Evolutionary conservation across 2,329 filamentous ascomycete genomes (phyloP), one percentile per base, ranked within the genome.

Genomic region (Hymenoscyphus fraxineus): DNA sequence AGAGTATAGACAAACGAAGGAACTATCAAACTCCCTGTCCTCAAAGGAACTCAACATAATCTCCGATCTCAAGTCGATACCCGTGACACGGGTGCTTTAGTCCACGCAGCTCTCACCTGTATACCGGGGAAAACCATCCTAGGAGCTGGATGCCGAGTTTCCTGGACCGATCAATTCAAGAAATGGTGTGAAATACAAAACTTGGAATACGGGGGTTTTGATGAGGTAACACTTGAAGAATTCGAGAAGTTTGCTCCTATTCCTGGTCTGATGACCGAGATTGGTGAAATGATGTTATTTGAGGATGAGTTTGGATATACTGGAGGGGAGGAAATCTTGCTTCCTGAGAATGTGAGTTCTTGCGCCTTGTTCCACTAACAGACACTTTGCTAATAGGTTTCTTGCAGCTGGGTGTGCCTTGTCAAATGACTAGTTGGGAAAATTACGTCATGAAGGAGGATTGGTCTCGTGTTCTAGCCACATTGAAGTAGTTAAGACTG

Each of bases 241-340:
- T 66, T 75, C 57, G 72, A 74, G 40, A 67, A 9, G n/a, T 66
- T 51, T 68, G 73, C 68, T 68, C 73, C 39, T 68, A 70, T n/a
- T 65, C 64, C 64, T 0, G 66, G 67, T 10, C 38, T 68, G 27
- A 69, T 68, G 4, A 65, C 57, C 16, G 77, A 79, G 64, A 59
- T 78, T 19, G 73, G 69, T 0, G 75, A 78, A 63, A 78, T 76
- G 72, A 74, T 73, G 59, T 64, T 64, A 7, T 70, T 71, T 54
- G 66, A 63, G 44, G 63, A 66, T 56, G 66, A 68, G 51, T 77
- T 73, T 68, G 76, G 77, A 1, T 79, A 76, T 62, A 70, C 75
- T 64, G 76, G 77, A 60, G 61, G 75, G 12, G 75, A 78, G 64
- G 69, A 71, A 6, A 68, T 76, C 7, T 65, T 77, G 2, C 71